Percentiles rank a stretch among this genome's conserved stretches.
Conservation (phyloP, 179 eudicot species). For the Camellia oleifera region DNA sequence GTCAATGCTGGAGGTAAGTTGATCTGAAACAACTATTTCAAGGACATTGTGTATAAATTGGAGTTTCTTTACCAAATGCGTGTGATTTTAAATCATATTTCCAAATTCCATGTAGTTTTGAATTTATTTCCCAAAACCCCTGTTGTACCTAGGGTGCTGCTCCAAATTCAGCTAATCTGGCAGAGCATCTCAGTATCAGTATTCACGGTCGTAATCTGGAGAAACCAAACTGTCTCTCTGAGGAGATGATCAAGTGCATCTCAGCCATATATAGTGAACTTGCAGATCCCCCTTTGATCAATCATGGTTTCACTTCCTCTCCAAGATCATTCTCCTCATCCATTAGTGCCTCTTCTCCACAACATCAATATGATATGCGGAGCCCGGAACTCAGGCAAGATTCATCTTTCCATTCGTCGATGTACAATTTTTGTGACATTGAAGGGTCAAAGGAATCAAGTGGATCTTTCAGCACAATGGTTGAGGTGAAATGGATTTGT, state of each 20-base stretch:
- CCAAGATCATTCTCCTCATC: conserved; percentile 42
- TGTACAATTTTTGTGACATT: conserved; percentile 24
- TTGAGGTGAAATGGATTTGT: conserved; percentile 55
- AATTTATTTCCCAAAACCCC: too few species aligned
- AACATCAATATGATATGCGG: conserved; percentile 27
- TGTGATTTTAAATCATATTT: too few species aligned
- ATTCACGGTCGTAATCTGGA: conserved; percentile 27
- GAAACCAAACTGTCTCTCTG: conserved; percentile 69
- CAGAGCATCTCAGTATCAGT: conserved; percentile 26
- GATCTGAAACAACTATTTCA: background rate
- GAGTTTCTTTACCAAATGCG: too few species aligned
- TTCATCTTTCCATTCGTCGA: conserved; percentile 28
- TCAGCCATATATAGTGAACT: conserved; percentile 60
- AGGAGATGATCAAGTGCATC: conserved; percentile 74
- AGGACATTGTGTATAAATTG: background rate
- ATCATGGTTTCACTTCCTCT: conserved; percentile 29
- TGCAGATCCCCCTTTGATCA: conserved; percentile 37
- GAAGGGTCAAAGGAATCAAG: conserved; percentile 60
- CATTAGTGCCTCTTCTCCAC: conserved; percentile 34
- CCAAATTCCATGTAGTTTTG: too few species aligned
- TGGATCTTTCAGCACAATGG: conserved; percentile 56
- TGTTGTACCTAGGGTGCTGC: background rate
- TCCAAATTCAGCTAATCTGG: conserved; percentile 26
- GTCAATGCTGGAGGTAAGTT: conserved; percentile 50
- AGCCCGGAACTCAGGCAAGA: conserved; percentile 34